Evolutionary conservation across 495 filamentous ascomycete species (phyloP), one percentile per base, ranked within the genome.

Genomic region (Xylaria cubensis): DNA sequence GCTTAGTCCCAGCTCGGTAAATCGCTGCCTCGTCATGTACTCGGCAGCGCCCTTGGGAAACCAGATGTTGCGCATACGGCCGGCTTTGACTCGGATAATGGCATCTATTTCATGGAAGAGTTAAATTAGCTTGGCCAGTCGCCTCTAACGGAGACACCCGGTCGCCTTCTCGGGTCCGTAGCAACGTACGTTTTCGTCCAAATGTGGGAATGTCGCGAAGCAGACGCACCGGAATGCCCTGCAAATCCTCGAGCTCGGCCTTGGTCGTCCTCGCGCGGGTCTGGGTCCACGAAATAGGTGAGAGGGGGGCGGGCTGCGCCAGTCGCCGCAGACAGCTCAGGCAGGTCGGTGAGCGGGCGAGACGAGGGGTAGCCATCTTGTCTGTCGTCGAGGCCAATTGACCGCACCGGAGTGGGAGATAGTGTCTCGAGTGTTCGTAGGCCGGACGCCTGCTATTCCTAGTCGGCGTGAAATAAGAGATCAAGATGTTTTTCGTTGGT

Each of bases 181-280:
- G 34, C 39, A 34, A 34, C 80, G 41, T 77, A 91, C 90, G 85
- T 82, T 85, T 86, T 70, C 85, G 82, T 15, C 90, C 91, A 76
- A 87, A 92, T 53, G 82, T 83, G 59, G 81, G 84, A 29, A 92
- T 86, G 75, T 92, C 88, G 72, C 85, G 75, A 8, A 90, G 79
- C 69, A 93, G 81, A 64, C 86, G 86, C 66, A 92, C 91, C 26
- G 88, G 84, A 39, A 92, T 84, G 61, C 83, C 84, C 64, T 81
- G 81, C 6, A 76, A 34, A 26, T 79, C 77, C 62, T 82, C 64
- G 80, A 84, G 53, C 79, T 81, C 71, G 75, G 71, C 75, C 83
- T 86, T 73, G 76, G 81, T 79, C 74, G 84, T 86, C 75, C 83
- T 86, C 74, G 84, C 86, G 53, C 88, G 85, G 69, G 86, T 75